Evolutionary conservation across 1,284 basidiomycete species (phyloP).

Genomic region (Inonotus obliquus): DNA sequence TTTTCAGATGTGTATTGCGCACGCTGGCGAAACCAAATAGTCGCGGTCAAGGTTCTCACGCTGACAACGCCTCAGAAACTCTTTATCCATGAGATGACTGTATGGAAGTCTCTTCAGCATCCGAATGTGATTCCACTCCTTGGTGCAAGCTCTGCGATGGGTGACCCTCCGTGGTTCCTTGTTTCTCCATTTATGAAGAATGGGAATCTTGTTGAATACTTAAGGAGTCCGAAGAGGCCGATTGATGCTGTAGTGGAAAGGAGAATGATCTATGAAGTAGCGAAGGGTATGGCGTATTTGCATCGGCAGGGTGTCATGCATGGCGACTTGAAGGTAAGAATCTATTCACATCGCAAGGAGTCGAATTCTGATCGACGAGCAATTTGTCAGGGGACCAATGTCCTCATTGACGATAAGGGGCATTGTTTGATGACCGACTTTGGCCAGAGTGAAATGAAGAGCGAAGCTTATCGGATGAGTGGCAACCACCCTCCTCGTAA

Average conservation of each 20-base stretch:
- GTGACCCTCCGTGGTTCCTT: slow-evolving; percentile 63
- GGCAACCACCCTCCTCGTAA: slow-evolving; percentile 48
- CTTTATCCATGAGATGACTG: slow-evolving; percentile 46
- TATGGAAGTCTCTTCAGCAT: slow-evolving; percentile 50
- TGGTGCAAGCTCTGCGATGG: slow-evolving; percentile 54
- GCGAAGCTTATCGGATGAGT: slow-evolving; percentile 58
- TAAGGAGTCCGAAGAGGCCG: slow-evolving; percentile 29
- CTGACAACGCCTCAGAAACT: slow-evolving; percentile 42
- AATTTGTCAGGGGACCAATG: slow-evolving; percentile 55
- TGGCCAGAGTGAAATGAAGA: slow-evolving; percentile 74
- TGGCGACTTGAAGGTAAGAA: slow-evolving; percentile 66
- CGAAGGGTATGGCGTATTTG: slow-evolving; percentile 73
- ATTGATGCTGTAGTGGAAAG: slow-evolving; percentile 28
- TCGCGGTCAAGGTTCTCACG: slow-evolving; percentile 56
- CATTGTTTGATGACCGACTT: slow-evolving; percentile 74
- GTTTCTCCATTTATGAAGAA: slow-evolving; percentile 56
- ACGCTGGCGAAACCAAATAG: slow-evolving; percentile 52
- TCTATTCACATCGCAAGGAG: neutral
- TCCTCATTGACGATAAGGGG: slow-evolving; percentile 62
- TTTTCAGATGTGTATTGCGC: slow-evolving; percentile 70
- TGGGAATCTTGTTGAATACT: slow-evolving; percentile 41
- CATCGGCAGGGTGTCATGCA: slow-evolving; percentile 62
- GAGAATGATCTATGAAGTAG: slow-evolving; percentile 64
- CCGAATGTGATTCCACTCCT: slow-evolving; percentile 50
- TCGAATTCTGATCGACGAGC: neutral